Evolutionary conservation across 192 early-diverging fungal genomes (phyloP), one percentile per base, ranked within the genome.

Genomic region (Linnemannia zychae): DNA sequence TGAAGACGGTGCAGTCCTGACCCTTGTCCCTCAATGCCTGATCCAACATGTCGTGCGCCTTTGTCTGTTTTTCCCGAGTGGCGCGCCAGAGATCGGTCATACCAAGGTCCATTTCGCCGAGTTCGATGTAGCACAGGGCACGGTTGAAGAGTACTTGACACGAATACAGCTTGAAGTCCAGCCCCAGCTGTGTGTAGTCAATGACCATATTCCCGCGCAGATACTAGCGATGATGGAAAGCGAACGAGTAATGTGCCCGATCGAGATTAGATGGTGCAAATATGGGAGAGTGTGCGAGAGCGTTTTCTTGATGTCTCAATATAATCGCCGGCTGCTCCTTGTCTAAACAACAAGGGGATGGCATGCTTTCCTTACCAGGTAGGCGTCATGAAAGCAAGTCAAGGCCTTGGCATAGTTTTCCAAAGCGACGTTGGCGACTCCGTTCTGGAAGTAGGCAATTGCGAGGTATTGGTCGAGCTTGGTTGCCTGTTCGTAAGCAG

Each of bases 91-190:
- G 90, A 87, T 98, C 96, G 0, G 88, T 82, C 67, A 93, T 89
- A 24, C 94, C 97, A 13, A 90, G 88, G 33, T 94, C 88, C 67
- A 93, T 92, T 75, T 97, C 89, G 5, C 93, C 93, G 52, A 97
- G 75, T 47, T 95, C 95, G 31, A 96, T 92, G 77, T 92, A 92
- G 86, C 95, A 96, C n/a, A 99, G 90, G 1, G 94, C 97, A 16
- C 96, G 93, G 87, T 99, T 99, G 91, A 97, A 99, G 69, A 96
- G 82, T n/a, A 98, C 93, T 88, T 99, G 95, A 84, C 95, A 98
- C 3, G 94, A 87, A 80, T 96, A 97, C 33, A 99, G 91, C 81
- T 97, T 96, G 90, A 94, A 98, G 33, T 94, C 91, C 46, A 99
- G 92, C 1, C 98, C 98, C 38, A 99, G 90, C 83, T 99, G 98